Evolutionary conservation across 139 green algal genomes (phyloP).

Genomic region (Tetradesmus obliquus): DNA sequence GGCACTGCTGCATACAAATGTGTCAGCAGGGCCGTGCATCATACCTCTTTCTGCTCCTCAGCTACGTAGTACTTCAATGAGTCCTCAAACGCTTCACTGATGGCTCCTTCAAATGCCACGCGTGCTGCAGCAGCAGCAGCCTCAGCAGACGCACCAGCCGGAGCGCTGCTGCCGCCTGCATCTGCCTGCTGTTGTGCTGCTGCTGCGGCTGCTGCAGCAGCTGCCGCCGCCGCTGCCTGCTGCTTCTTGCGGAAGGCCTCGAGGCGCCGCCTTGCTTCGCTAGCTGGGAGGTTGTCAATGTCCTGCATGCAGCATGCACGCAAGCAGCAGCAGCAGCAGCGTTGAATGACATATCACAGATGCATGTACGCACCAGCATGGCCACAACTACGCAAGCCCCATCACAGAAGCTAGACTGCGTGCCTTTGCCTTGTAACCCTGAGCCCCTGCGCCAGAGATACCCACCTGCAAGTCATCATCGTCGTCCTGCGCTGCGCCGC

Average conservation of each 20-base stretch:
- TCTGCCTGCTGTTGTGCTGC: background rate
- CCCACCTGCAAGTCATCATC: conserved; percentile 42
- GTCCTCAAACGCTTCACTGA: conserved; percentile 63
- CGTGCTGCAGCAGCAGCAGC: conserved; percentile 45
- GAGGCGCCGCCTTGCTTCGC: conserved; percentile 61
- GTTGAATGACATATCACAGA: background rate
- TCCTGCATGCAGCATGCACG: background rate
- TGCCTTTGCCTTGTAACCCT: background rate
- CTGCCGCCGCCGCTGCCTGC: conserved; percentile 45
- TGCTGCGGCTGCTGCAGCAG: background rate
- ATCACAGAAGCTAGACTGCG: background rate
- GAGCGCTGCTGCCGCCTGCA: background rate
- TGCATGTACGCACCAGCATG: background rate
- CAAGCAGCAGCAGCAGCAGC: background rate
- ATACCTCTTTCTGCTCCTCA: conserved; percentile 64
- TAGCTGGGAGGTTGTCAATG: conserved; percentile 57
- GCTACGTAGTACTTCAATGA: conserved; percentile 57
- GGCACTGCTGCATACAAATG: background rate
- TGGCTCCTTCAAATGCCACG: conserved; percentile 64
- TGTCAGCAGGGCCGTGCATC: background rate
- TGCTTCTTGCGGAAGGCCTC: conserved; percentile 57
- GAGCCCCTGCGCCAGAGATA: too few species aligned
- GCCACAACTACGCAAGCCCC: background rate
- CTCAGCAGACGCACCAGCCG: background rate
- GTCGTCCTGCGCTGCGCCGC: conserved; percentile 33